Percentiles rank a stretch among this genome's conserved stretches.
phyloP scores from a whole-genome alignment of 495 filamentous ascomycete genomes.

The Oidiodendron maius region DNA sequence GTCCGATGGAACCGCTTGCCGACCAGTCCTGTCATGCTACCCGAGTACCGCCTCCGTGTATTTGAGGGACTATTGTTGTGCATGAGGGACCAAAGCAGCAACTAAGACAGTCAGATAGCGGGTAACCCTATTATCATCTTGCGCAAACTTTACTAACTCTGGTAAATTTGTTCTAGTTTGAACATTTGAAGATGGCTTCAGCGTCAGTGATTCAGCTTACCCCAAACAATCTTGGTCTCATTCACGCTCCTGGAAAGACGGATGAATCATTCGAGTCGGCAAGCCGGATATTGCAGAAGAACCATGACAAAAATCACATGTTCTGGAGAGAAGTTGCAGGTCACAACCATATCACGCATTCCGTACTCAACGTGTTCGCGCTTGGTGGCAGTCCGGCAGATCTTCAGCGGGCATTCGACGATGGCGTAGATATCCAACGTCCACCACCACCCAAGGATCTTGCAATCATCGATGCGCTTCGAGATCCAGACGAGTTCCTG shows the following conservation, averaged over 20 bases:
- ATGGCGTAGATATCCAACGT: constrained; percentile 23
- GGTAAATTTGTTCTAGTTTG: too few species aligned
- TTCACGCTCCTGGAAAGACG: neutral
- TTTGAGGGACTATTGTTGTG: too few species aligned
- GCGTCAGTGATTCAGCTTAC: constrained; percentile 1
- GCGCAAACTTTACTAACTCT: neutral
- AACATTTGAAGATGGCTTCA: too few species aligned
- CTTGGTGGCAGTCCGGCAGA: constrained; percentile 24
- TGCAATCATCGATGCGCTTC: constrained; percentile 10
- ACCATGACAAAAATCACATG: constrained; percentile 42
- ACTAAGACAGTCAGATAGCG: too few species aligned
- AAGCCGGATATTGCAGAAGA: constrained; percentile 54
- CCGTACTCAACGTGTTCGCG: constrained; percentile 24
- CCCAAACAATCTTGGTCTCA: neutral
- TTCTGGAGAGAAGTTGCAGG: constrained; percentile 19
- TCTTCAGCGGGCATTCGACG: constrained; percentile 24
- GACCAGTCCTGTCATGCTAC: too few species aligned
- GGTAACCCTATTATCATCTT: too few species aligned
- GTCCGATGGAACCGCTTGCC: too few species aligned
- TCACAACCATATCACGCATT: constrained; percentile 32
- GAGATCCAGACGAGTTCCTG: neutral
- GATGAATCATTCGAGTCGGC: constrained; percentile 24
- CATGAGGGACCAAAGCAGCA: too few species aligned
- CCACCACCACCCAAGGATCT: constrained; percentile 21
- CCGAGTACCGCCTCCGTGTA: too few species aligned